Base-by-base conservation (phyloP, 2,329 filamentous ascomycete species). In the Biscogniauxia marginata region DNA sequence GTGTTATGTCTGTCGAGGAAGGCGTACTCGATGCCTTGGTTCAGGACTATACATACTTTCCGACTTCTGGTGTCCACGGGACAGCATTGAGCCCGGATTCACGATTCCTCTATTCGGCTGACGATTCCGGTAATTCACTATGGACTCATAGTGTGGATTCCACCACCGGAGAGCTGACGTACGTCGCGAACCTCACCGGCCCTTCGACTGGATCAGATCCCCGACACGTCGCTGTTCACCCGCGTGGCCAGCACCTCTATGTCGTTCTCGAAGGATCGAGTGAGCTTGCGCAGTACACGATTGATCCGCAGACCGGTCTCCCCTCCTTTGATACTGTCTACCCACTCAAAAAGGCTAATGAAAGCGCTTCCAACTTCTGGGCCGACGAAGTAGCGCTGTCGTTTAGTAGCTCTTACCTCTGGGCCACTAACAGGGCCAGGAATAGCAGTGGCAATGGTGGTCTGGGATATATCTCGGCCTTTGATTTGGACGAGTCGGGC, bases 61-160 rank as follows among this genome's bases (percentile, higher is more conserved):
- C 67, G 43, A 70, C 72, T 51, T 78, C 77, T 1, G 76, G 73
- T 44, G 74, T 80, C 45, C 77, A 79, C 62, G 77, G 78, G 50
- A 75, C 76, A 68, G 75, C 77, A 18, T 75, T 79, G 52, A 75
- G 77, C 59, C 70, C 72, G 9, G 73, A 73, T 21, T 73, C 74
- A 55, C 70, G 71, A 46, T 76, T 76, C 60, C 65, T 80, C 16
- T 80, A 79, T 66, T 79, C 77, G n/a, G 77, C 78, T 25, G 78
- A 79, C 61, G 71, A 77, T 59, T 66, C 69, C 24, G 77, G 73
- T 56, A 79, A 79, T 66, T 75, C 77, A 54, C 72, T 71, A 13
- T 71, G 68, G 69, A 65, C 67, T 6, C 70, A 71, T 45, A 52
- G 18, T 13, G 56, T 66, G 49, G 56, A 61, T 46, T 16, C 16